These are phyloP conservation scores for Tulasnella sp. DNA, from an alignment of 768 basidiomycete genomes.

Conservation along the genomic window DNA sequence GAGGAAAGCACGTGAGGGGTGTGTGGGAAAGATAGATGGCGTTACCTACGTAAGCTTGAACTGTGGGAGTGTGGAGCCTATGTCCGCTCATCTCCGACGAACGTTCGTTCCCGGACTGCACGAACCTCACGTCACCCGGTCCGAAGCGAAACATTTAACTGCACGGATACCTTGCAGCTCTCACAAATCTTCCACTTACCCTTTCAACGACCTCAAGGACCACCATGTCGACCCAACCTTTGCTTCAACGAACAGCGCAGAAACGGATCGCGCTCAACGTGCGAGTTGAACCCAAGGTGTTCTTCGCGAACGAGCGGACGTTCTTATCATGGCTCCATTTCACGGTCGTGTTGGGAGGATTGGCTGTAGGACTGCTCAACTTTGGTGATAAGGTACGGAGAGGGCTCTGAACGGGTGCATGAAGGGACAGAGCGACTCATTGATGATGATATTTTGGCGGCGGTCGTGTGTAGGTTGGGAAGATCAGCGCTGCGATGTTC, in stretches of 20 bases:
- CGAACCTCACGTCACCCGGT: slow-evolving; percentile 7
- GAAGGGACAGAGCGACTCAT: background rate
- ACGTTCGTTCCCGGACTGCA: background rate
- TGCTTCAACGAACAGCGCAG: slow-evolving; percentile 87
- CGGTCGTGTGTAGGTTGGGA: slow-evolving; percentile 65
- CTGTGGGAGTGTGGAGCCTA: background rate
- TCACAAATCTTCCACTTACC: background rate
- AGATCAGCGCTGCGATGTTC: slow-evolving; percentile 95
- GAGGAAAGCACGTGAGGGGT: background rate
- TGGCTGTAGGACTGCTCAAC: slow-evolving; percentile 93
- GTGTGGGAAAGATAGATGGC: background rate
- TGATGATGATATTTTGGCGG: background rate
- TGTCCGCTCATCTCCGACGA: background rate
- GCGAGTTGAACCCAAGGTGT: slow-evolving; percentile 90
- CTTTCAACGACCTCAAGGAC: no score
- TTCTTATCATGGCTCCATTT: slow-evolving; percentile 99
- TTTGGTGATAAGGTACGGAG: slow-evolving; percentile 86
- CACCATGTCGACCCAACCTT: slow-evolving; percentile 92
- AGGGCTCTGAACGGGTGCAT: background rate
- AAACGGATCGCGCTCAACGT: slow-evolving; percentile 97
- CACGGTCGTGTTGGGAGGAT: slow-evolving; percentile 93
- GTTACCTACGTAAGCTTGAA: background rate
- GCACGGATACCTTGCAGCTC: background rate
- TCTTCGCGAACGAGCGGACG: slow-evolving; percentile 87
- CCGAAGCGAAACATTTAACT: slow-evolving; percentile 10